These are phyloP conservation scores for Physcia stellaris DNA, from an alignment of 495 filamentous ascomycete genomes.

Conservation along the genomic window DNA sequence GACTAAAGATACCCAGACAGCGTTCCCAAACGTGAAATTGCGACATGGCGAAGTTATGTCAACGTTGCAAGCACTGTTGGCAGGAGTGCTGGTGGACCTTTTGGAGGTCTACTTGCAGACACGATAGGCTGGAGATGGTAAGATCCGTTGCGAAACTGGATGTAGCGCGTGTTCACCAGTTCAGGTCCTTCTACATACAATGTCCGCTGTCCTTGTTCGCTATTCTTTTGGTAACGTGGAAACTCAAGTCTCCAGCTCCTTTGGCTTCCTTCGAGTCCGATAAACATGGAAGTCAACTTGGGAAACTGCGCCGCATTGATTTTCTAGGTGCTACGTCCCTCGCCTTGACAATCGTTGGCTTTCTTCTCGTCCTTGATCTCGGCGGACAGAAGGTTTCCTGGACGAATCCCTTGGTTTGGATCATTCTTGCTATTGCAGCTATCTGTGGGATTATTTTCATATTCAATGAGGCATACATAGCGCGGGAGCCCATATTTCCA, in stretches of 20 bases:
- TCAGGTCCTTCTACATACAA: constrained; percentile 52
- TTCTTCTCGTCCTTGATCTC: constrained; percentile 44
- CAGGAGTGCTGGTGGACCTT: constrained; percentile 47
- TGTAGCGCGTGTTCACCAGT: too few relatives aligned
- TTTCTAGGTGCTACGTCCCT: constrained; percentile 41
- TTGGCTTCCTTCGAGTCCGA: background rate
- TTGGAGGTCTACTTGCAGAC: constrained; percentile 52
- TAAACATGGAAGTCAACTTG: constrained; percentile 5
- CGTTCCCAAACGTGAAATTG: constrained; percentile 47
- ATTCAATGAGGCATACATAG: constrained; percentile 35
- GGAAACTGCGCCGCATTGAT: constrained; percentile 38
- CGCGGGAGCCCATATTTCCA: constrained; percentile 47
- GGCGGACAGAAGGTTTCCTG: constrained; percentile 45
- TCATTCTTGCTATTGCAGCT: constrained; percentile 19
- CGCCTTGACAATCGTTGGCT: constrained; percentile 28
- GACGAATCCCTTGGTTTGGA: constrained; percentile 31
- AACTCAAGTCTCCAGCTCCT: constrained; percentile 27
- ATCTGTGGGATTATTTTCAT: constrained; percentile 34
- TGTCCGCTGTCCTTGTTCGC: constrained; percentile 39
- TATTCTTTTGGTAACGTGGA: constrained; percentile 31
- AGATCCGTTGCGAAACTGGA: too few relatives aligned
- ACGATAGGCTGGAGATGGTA: constrained; percentile 56
- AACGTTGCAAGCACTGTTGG: constrained; percentile 52
- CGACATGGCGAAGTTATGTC: constrained; percentile 50
- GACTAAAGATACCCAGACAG: constrained; percentile 30